These are phyloP conservation scores for Cutaneotrichosporon sp. DNA, from an alignment of 1,284 basidiomycete species.

Conservation along the genomic window DNA sequence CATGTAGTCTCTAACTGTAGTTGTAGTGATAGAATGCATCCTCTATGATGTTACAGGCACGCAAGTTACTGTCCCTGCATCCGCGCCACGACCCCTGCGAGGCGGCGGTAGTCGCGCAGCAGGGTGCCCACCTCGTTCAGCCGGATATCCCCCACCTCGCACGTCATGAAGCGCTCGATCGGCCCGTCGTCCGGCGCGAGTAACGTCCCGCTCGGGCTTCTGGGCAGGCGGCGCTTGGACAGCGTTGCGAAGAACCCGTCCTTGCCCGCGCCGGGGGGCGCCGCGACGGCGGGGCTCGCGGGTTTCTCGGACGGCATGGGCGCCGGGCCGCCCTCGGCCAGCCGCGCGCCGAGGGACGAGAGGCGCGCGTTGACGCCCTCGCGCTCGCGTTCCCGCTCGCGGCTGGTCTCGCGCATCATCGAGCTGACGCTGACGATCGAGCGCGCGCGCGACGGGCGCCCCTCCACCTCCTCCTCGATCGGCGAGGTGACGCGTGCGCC, in stretches of 20 bases:
- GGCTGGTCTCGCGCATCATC: slow-evolving; percentile 12
- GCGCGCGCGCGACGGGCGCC: slow-evolving; percentile 43
- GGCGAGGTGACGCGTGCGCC: slow-evolving; percentile 31
- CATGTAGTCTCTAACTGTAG: slow-evolving; percentile 7
- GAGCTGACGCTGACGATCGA: slow-evolving; percentile 26
- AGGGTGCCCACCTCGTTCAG: slow-evolving; percentile 73
- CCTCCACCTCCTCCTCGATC: slow-evolving; percentile 52
- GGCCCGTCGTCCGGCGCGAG: slow-evolving; percentile 26
- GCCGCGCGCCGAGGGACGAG: slow-evolving; percentile 3
- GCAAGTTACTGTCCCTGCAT: slow-evolving; percentile 16
- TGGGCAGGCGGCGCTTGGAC: slow-evolving; percentile 1
- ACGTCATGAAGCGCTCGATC: slow-evolving; percentile 49
- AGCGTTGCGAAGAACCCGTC: slow-evolving; percentile 14
- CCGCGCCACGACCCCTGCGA: slow-evolving; percentile 38
- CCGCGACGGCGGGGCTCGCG: not conserved
- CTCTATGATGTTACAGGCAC: slow-evolving; percentile 1
- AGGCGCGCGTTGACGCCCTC: slow-evolving; percentile 3
- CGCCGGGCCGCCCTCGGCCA: not conserved
- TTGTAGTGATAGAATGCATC: slow-evolving; percentile 16
- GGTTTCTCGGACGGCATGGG: not conserved
- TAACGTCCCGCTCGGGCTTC: not conserved
- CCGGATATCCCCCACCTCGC: slow-evolving; percentile 67
- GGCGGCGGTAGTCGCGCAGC: slow-evolving; percentile 69
- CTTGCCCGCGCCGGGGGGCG: not conserved
- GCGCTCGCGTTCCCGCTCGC: slow-evolving; percentile 6